A percentile compares a stretch with the other conserved stretches of the same genome.
These are phyloP conservation scores for Canavalia gladiata DNA, from an alignment of 306 rosid species.

Conservation along the genomic window DNA sequence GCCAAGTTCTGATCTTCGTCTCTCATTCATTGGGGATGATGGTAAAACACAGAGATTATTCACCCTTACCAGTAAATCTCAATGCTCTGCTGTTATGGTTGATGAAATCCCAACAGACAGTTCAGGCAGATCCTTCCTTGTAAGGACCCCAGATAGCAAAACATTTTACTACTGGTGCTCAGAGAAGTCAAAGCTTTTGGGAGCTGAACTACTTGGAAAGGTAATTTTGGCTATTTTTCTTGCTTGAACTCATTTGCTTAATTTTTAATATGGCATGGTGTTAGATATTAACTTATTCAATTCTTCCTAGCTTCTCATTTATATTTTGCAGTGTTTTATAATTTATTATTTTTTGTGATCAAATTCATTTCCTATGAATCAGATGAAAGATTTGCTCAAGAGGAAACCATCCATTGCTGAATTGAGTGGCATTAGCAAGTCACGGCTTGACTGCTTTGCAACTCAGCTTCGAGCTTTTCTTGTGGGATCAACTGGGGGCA, in stretches of 20 bases:
- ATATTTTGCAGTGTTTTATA: background rate
- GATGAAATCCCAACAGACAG: conserved; percentile 73
- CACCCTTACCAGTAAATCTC: conserved; percentile 61
- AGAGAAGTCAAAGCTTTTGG: conserved; percentile 92
- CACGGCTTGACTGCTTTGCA: conserved; percentile 91
- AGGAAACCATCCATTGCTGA: conserved; percentile 86
- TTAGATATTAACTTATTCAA: background rate
- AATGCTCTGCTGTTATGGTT: conserved; percentile 63
- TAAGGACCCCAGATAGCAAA: conserved; percentile 60
- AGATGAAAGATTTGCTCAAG: conserved; percentile 86
- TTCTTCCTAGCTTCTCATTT: conserved; percentile 16
- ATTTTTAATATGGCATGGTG: conserved; percentile 6
- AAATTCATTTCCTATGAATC: conserved; percentile 38
- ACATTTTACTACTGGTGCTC: conserved; percentile 86
- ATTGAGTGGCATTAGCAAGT: conserved; percentile 91
- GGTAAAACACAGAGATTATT: conserved; percentile 72
- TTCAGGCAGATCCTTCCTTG: conserved; percentile 83
- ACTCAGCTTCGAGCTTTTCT: conserved; percentile 93
- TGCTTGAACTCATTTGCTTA: background rate
- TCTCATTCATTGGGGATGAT: conserved; percentile 88
- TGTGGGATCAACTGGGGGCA: conserved; percentile 67
- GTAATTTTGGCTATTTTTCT: conserved; percentile 50
- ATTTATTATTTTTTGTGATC: background rate
- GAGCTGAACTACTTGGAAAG: conserved; percentile 82
- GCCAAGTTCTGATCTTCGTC: conserved; percentile 90